Evolutionary conservation across 164 flowering plant species (phyloP), one percentile per base, ranked within the genome.

Genomic region (Nymphaea thermarum): DNA sequence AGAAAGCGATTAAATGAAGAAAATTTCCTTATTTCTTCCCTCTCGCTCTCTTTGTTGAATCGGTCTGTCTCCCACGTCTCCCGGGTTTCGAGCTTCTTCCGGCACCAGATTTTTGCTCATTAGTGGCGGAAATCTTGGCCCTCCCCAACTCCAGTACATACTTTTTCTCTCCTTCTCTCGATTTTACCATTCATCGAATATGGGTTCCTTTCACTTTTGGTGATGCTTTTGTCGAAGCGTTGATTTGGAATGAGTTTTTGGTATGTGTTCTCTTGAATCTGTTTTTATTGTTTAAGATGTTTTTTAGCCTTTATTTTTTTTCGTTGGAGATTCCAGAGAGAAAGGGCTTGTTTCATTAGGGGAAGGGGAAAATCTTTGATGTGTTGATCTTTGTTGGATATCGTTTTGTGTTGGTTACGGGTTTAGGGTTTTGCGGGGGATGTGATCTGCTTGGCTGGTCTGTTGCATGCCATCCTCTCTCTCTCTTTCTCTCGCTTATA

Each of bases 401-500:
- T 47, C 11, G 7, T 12, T 47, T 47, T 47, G 12, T 51, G 57
- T 51, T 51, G 57, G 14, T 51, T 8, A 8, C 0, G 57, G 57
- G 14, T 51, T 51, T 51, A 51, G 57, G 57, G 57, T 8, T 51
- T 51, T 51, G 10, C 1, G 36, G 36, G 36, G 55, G 14, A 51
- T 51, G 57, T 51, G 55, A 47, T 51, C 57, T 8, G 57, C 57
- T 15, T 10, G 14, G 8, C 14, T 51, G 57, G 57, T 51, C 14
- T 10, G 8, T 51, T 2, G 12, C 57, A 51, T 25, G 36, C 36
- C 36, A 25, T 25, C 36, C 74, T 74, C 71, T 44, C 67, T 64
- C 66, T 69, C 78, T 67, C 53, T 42, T 71, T 71, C 70, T 60
- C 42, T 68, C 44, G 59, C 59, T 68, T 65, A 25, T 25, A 25